Conservation (phyloP, 495 filamentous ascomycete genomes). For the Penicillium alfredii region DNA sequence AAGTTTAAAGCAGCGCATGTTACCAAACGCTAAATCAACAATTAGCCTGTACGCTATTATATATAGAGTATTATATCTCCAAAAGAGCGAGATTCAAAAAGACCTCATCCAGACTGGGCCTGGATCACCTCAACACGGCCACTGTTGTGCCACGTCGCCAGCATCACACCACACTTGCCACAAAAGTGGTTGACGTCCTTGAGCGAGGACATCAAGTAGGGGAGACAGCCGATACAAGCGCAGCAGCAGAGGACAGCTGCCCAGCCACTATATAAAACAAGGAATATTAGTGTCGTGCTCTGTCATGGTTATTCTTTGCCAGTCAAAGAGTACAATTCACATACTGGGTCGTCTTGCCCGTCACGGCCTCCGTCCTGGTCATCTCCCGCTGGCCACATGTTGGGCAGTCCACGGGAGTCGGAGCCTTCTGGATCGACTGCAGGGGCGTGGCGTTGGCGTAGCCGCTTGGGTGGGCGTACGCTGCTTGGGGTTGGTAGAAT, state of each 20-base stretch:
- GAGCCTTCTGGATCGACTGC: slow-evolving; percentile 26
- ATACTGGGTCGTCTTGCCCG: slow-evolving; percentile 48
- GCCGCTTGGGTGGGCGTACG: slow-evolving; percentile 19
- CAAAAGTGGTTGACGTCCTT: slow-evolving; percentile 51
- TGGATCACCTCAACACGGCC: slow-evolving; percentile 43
- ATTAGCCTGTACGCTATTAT: no score
- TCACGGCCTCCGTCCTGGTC: slow-evolving; percentile 35
- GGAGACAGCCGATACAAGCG: slow-evolving; percentile 47
- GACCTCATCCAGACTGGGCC: no score
- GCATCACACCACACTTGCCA: slow-evolving; percentile 40
- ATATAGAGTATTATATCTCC: no score
- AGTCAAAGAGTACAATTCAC: slow-evolving; percentile 14
- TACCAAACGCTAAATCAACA: no score
- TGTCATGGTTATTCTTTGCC: no score
- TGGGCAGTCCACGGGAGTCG: slow-evolving; percentile 47
- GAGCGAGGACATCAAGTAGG: slow-evolving; percentile 44
- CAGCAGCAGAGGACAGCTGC: slow-evolving; percentile 41
- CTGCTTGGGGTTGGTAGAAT: slow-evolving; percentile 19
- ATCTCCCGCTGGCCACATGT: slow-evolving; percentile 41
- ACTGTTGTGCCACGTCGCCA: slow-evolving; percentile 50
- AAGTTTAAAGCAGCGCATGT: no score
- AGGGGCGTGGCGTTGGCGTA: slow-evolving; percentile 27
- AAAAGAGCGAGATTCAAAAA: no score
- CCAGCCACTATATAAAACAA: slow-evolving; percentile 39
- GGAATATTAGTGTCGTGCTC: no score